Conservation (phyloP, 345 rosid genomes). For the Schrenkiella parvula region DNA sequence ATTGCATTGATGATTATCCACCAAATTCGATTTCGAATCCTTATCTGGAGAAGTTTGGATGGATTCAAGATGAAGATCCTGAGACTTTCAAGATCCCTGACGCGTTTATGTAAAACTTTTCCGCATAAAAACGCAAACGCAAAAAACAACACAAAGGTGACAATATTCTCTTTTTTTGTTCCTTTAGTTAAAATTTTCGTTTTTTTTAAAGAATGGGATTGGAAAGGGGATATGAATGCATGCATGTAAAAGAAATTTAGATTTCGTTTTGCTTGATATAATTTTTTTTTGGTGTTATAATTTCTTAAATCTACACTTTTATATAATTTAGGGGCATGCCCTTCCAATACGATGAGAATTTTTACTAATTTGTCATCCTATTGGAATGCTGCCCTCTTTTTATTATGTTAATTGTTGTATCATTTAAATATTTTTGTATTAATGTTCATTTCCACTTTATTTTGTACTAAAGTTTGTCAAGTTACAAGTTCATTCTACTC, state of each 20-base stretch:
- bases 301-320: constrained; percentile 16
- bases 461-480: neutral
- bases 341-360: constrained; percentile 11
- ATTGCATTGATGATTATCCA: constrained; percentile 69
- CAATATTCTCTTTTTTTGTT: constrained; percentile 11
- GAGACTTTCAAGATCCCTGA: constrained; percentile 57
- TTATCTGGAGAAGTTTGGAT: constrained; percentile 77
- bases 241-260: constrained; percentile 17
- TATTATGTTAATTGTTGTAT: constrained; percentile 1
- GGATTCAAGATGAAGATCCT: constrained; percentile 79
- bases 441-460: neutral
- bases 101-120: constrained; percentile 35
- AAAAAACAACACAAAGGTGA: constrained; percentile 20
- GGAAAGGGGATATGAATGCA: constrained; percentile 2
- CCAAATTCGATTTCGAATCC: constrained; percentile 66
- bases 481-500: constrained; percentile 1
- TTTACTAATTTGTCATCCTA: constrained; percentile 16
- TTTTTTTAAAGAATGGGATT: neutral
- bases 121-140: constrained; percentile 11
- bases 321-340: constrained; percentile 13
- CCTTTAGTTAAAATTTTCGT: neutral
- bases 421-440: constrained; percentile 1
- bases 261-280: constrained; percentile 1
- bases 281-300: constrained; percentile 5
- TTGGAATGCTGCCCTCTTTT: constrained; percentile 14